Evolutionary conservation across 1,284 basidiomycete species (phyloP), one percentile per base, ranked within the genome.

Genomic region (Ceratobasidium sp.): DNA sequence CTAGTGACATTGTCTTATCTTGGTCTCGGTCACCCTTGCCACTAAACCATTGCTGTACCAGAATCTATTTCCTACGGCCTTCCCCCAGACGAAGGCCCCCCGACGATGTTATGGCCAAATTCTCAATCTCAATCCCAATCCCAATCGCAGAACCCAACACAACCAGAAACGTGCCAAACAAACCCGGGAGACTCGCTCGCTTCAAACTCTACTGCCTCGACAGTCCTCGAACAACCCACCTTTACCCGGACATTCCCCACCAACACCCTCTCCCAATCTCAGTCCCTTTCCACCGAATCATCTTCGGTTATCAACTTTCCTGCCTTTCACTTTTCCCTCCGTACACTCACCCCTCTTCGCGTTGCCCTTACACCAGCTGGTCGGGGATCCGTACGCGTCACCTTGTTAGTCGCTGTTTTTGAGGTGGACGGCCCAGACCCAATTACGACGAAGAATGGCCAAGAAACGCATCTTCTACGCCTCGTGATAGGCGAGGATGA

Each of bases 341-440:
- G 74, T 41, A 4, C 49, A 77, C 41, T 76, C 61, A 34, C 74
- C 56, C 27, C 75, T 76, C 46, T 74, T 53, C 61, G 85, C 84
- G 7, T 85, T 85, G 74, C 76, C 1, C 76, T 76, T 7, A 68
- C 74, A 29, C 80, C 79, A 58, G 78, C 75, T 19, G 76, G 66
- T 16, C 59, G 48, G 41, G 51, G 48, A 14, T 49, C 61, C 9
- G 64, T 77, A 22, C 77, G 79, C 29, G 84, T 89, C 9, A 86
- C 84, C 53, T 76, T 90, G 3, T 83, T 93, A 6, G 83, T 89
- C 4, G 91, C 89, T 2, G 85, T 87, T 1, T 82, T 93, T 59
- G 92, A 93, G 80, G 85, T 91, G 16, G 91, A 92, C 61, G 91
- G 91, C 0, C 92, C 91, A 1, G 88, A 90, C 76, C 82, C 83